phyloP scores from a whole-genome alignment of 345 rosid species.

The Citrus glauca region DNA sequence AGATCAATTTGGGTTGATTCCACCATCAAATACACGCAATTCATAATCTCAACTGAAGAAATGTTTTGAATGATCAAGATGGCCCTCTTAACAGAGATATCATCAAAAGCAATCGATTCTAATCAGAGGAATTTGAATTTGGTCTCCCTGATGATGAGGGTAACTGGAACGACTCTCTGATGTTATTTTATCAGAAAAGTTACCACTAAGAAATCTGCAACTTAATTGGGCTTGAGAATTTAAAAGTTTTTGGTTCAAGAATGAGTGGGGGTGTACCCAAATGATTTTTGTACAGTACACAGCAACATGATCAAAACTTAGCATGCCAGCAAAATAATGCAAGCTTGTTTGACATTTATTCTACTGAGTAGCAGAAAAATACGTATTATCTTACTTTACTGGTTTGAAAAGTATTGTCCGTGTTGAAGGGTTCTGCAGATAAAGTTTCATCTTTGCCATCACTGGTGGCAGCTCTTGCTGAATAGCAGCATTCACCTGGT shows the following conservation, averaged over 20 bases:
- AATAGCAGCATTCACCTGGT: constrained; percentile 72
- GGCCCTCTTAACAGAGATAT: background rate
- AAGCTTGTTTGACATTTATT: background rate
- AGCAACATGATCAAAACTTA: background rate
- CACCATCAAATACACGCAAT: background rate
- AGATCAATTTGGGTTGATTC: background rate
- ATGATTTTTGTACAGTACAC: background rate
- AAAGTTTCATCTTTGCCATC: constrained; percentile 86
- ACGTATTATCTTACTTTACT: constrained; percentile 52
- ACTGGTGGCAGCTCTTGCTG: constrained; percentile 69
- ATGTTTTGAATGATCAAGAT: background rate
- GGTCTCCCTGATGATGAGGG: background rate
- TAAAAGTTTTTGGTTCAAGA: background rate
- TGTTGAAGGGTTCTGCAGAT: constrained; percentile 82
- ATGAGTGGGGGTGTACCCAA: background rate
- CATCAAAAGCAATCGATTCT: background rate
- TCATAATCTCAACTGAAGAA: background rate
- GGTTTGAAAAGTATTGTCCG: constrained; percentile 89
- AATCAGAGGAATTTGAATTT: background rate
- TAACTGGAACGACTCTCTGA: background rate
- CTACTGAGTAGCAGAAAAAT: background rate
- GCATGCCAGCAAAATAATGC: background rate
- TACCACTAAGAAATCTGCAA: background rate
- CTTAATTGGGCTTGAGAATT: background rate
- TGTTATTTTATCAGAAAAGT: background rate